Evolutionary conservation across 495 filamentous ascomycete species (phyloP).

Genomic region (Astrothelium macrocarpum): DNA sequence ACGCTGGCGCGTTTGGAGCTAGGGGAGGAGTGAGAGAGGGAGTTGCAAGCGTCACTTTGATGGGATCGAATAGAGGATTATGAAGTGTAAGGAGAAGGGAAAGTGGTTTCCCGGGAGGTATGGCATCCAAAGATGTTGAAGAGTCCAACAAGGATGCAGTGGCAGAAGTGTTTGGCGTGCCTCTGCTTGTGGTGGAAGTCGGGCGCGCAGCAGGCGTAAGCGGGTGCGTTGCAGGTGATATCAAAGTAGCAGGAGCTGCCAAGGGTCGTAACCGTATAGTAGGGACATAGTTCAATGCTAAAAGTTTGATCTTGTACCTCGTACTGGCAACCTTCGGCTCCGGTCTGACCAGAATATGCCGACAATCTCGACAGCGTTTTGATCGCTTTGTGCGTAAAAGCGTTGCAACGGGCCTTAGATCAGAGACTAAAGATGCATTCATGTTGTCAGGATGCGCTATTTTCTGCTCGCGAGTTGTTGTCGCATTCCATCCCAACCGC

Average conservation of each 20-base stretch:
- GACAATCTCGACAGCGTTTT: slow-evolving; percentile 84
- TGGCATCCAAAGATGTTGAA: not conserved
- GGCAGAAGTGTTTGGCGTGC: not conserved
- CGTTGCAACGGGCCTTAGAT: slow-evolving; percentile 68
- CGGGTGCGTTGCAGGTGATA: slow-evolving; percentile 2
- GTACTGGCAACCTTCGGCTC: slow-evolving; percentile 79
- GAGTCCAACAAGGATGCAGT: not conserved
- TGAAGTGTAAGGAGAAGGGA: slow-evolving; percentile 62
- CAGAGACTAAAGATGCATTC: slow-evolving; percentile 46
- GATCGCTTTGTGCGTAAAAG: slow-evolving; percentile 83
- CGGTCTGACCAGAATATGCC: slow-evolving; percentile 92
- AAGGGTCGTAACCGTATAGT: slow-evolving; percentile 43
- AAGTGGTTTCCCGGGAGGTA: slow-evolving; percentile 7
- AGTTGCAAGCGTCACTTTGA: slow-evolving; percentile 80
- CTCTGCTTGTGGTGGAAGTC: not conserved
- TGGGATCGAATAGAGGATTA: slow-evolving; percentile 86
- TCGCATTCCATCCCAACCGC: slow-evolving; percentile 44
- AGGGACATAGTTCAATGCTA: slow-evolving; percentile 84
- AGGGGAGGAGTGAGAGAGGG: slow-evolving; percentile 57
- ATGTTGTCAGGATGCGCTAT: slow-evolving; percentile 37
- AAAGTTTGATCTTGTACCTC: slow-evolving; percentile 78
- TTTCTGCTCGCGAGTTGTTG: slow-evolving; percentile 46
- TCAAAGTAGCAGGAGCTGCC: not conserved
- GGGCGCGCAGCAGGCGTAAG: slow-evolving; percentile 2
- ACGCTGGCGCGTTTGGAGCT: slow-evolving; percentile 47